A percentile compares a stretch with the other conserved stretches of the same genome.
Conservation (phyloP, 1,284 basidiomycete species). For the Moniliella sp. region DNA sequence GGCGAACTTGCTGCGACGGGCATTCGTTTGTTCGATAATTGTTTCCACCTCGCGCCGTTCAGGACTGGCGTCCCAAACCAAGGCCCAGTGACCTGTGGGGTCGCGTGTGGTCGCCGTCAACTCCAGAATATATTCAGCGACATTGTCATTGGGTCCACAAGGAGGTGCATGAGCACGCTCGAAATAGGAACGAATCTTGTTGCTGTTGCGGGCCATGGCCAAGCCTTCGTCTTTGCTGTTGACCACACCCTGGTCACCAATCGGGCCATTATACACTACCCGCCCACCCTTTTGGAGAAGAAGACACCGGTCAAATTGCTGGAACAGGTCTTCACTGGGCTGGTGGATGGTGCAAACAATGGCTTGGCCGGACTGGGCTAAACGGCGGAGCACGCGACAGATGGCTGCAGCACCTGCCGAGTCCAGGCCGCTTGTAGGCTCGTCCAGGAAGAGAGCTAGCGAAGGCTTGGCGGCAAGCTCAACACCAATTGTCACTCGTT, state of each 20-base stretch:
- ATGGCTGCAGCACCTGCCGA: slow-evolving; percentile 15
- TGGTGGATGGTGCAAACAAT: slow-evolving; percentile 27
- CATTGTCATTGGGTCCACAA: slow-evolving; percentile 13
- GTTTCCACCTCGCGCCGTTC: neutral
- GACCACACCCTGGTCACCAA: slow-evolving; percentile 7
- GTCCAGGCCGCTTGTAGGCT: slow-evolving; percentile 21
- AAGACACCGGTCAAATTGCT: slow-evolving; percentile 18
- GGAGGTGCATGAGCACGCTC: slow-evolving; percentile 13
- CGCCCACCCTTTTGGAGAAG: slow-evolving; percentile 13
- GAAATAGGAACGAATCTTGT: slow-evolving; percentile 14
- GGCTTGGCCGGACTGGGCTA: slow-evolving; percentile 16
- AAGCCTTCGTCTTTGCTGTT: no score
- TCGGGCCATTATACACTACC: slow-evolving; percentile 13
- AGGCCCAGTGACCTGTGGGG: neutral
- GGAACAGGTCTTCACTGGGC: slow-evolving; percentile 10
- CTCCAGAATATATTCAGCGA: slow-evolving; percentile 33
- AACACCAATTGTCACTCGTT: slow-evolving; percentile 23
- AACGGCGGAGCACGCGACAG: slow-evolving; percentile 12
- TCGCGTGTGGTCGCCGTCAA: no score
- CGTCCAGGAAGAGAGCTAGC: slow-evolving; percentile 25
- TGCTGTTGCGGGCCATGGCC: slow-evolving; percentile 7
- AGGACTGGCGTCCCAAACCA: neutral
- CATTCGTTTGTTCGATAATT: neutral
- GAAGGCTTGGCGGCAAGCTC: slow-evolving; percentile 23
- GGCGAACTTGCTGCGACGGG: no score